These are phyloP conservation scores for Sarocladium strictum DNA, from an alignment of 2,329 filamentous ascomycete genomes.

Conservation along the genomic window DNA sequence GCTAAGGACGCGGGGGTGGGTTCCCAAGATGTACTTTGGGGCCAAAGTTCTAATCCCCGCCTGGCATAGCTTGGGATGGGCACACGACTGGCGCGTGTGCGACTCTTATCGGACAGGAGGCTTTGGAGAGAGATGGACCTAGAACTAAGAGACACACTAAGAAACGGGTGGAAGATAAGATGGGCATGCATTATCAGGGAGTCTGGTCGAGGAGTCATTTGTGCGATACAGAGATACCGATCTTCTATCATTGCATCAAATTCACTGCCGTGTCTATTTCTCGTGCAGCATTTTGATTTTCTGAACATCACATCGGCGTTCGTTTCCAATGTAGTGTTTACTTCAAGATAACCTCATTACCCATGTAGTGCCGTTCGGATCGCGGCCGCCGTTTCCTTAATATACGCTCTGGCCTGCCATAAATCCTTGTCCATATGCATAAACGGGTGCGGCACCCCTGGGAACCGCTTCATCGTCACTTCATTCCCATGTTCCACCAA, in stretches of 20 bases:
- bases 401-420: constrained; percentile 28
- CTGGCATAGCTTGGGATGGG: not conserved
- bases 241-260: too few species aligned
- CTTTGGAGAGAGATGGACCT: not conserved
- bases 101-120: not conserved
- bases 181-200: not conserved
- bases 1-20: not conserved
- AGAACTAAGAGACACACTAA: too few species aligned
- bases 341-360: not conserved
- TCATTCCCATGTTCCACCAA: constrained; percentile 35
- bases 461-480: constrained; percentile 37
- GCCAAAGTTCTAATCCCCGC: not conserved
- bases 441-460: constrained; percentile 41
- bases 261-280: too few species aligned
- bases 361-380: constrained; percentile 18
- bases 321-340: not conserved
- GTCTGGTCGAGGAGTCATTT: too few species aligned
- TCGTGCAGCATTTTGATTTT: too few species aligned
- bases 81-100: not conserved
- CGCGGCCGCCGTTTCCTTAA: constrained; percentile 23
- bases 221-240: too few species aligned
- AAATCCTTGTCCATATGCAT: constrained; percentile 38
- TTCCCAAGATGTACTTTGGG: not conserved
- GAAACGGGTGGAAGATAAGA: not conserved
- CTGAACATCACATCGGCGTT: not conserved